phyloP scores from a whole-genome alignment of 169 alveolate genomes.

The Plasmodium inui region DNA sequence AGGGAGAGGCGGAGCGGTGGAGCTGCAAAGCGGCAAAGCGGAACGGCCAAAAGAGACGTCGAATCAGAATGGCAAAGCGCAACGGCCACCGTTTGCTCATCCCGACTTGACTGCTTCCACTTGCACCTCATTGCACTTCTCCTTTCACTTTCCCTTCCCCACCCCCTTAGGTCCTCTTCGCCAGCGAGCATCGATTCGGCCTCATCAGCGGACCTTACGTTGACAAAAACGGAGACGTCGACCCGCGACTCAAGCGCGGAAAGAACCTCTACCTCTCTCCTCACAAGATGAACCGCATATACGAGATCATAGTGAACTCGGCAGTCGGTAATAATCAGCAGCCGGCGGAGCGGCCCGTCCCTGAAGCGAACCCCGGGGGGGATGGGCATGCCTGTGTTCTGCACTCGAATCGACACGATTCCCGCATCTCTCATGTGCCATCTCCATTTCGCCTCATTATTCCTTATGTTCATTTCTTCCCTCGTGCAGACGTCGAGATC shows the following conservation, averaged over 20 bases:
- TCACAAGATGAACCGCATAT: slow-evolving; percentile 30
- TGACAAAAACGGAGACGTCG: slow-evolving; percentile 69
- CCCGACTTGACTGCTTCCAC: background rate
- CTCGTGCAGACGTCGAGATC: slow-evolving; percentile 53
- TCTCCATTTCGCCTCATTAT: background rate
- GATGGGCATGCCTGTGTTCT: background rate
- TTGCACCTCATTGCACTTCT: background rate
- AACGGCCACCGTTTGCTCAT: background rate
- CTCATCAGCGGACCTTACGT: slow-evolving; percentile 60
- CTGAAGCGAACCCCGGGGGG: too few species aligned
- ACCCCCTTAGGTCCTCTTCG: slow-evolving; percentile 18
- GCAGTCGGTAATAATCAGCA: slow-evolving; percentile 31
- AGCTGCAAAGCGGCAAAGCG: background rate
- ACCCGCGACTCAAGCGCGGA: slow-evolving; percentile 48
- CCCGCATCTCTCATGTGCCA: too few species aligned
- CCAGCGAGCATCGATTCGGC: slow-evolving; percentile 49
- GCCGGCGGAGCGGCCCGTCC: too few species aligned
- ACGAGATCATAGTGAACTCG: slow-evolving; percentile 42
- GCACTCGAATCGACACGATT: background rate
- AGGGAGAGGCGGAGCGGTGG: background rate
- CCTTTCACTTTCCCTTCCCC: background rate
- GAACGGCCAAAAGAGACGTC: background rate
- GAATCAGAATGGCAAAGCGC: background rate
- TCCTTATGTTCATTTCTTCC: background rate
- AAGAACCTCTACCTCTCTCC: slow-evolving; percentile 43